Evolutionary conservation across 768 basidiomycete species (phyloP).

Genomic region (Naematelia encephala): DNA sequence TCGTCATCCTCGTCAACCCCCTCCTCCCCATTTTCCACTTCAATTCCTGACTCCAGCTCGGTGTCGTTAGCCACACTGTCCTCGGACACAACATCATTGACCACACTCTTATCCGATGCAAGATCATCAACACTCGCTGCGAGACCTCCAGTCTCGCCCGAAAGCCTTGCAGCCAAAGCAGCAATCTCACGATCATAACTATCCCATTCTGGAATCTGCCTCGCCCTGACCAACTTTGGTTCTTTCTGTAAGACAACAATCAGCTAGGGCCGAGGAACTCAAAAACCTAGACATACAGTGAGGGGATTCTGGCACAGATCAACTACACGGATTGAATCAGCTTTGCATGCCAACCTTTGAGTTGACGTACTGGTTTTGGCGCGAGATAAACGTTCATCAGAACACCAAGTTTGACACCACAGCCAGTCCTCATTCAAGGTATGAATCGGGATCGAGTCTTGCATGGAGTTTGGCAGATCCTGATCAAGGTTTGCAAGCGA

Average conservation of each 20-base stretch:
- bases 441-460: conserved; percentile 84
- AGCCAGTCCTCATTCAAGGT: conserved; percentile 91
- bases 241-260: conserved; percentile 68
- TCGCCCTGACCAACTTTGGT: conserved; percentile 85
- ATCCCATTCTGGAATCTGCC: conserved; percentile 97
- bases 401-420: conserved; percentile 99
- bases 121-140: conserved; percentile 41
- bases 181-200: conserved; percentile 89
- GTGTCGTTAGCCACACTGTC: not conserved
- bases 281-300: conserved; percentile 60
- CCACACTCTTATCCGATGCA: conserved; percentile 17
- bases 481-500: conserved; percentile 94
- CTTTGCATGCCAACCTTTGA: not conserved
- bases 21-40: not conserved
- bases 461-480: conserved; percentile 95
- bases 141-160: conserved; percentile 21
- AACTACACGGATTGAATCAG: conserved; percentile 88
- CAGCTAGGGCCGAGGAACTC: conserved; percentile 11
- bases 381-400: conserved; percentile 47
- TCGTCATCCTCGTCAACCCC: not conserved
- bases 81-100: not conserved
- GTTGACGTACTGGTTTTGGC: conserved; percentile 52
- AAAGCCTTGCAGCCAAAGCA: conserved; percentile 62
- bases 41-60: not conserved
- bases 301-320: conserved; percentile 96